phyloP scores from a whole-genome alignment of 2,329 filamentous ascomycete species.

The Pseudonectria foliicola region DNA sequence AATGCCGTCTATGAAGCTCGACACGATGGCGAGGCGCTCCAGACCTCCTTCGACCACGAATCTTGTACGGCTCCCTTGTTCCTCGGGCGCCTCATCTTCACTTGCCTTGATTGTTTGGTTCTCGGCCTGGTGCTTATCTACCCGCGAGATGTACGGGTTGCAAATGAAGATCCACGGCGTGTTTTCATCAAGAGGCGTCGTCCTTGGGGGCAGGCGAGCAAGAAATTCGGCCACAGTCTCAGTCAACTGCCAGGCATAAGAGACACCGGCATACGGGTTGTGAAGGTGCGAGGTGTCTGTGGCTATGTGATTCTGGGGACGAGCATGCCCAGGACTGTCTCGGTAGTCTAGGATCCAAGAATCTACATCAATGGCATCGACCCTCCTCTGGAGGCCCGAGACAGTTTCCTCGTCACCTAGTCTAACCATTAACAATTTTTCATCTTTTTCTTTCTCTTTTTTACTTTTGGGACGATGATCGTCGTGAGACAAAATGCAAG shows the following conservation, averaged over 20 bases:
- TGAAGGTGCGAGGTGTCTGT: constrained; percentile 32
- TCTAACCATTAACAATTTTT: too few species aligned
- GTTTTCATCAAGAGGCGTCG: constrained; percentile 38
- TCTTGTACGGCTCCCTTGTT: constrained; percentile 36
- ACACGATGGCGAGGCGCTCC: constrained; percentile 40
- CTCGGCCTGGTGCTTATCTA: constrained; percentile 24
- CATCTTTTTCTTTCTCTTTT: too few species aligned
- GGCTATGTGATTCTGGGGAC: constrained; percentile 11
- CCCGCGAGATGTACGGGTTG: constrained; percentile 50
- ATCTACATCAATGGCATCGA: constrained; percentile 41
- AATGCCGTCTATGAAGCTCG: constrained; percentile 42
- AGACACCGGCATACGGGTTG: constrained; percentile 52
- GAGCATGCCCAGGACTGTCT: constrained; percentile 20
- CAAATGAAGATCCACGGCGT: constrained; percentile 67
- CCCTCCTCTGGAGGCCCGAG: constrained; percentile 40
- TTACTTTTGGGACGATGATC: too few species aligned
- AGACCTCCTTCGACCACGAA: constrained; percentile 47
- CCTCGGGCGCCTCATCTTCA: constrained; percentile 42
- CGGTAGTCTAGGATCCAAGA: constrained; percentile 33
- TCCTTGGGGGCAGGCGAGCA: constrained; percentile 58
- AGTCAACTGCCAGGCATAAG: constrained; percentile 53
- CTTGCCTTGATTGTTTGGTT: constrained; percentile 36
- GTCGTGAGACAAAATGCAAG: too few species aligned
- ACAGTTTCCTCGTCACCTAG: constrained; percentile 49
- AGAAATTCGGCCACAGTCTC: constrained; percentile 63